Evolutionary conservation across 768 basidiomycete species (phyloP).

Genomic region (Imleria badia): DNA sequence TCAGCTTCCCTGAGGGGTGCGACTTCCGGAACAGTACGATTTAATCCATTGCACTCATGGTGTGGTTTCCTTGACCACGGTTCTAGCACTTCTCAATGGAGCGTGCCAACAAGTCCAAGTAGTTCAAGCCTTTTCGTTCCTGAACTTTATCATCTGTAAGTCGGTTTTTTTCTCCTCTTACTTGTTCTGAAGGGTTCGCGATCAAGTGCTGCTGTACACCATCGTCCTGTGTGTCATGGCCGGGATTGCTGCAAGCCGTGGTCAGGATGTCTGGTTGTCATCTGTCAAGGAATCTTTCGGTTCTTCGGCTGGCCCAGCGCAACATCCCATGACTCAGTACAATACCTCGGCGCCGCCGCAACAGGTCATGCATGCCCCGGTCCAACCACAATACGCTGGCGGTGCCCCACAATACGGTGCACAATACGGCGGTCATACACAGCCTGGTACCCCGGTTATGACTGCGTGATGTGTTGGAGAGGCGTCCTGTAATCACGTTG

Average conservation of each 20-base stretch:
- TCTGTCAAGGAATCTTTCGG: slow-evolving; percentile 33
- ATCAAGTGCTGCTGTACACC: slow-evolving; percentile 35
- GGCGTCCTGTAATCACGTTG: no score
- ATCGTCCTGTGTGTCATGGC: slow-evolving; percentile 23
- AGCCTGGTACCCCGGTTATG: no score
- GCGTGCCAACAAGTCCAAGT: slow-evolving; percentile 33
- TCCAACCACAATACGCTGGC: neutral
- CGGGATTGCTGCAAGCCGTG: slow-evolving; percentile 27
- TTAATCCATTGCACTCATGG: neutral
- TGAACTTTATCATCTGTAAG: slow-evolving; percentile 37
- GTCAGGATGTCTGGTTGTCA: slow-evolving; percentile 32
- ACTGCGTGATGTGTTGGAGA: no score
- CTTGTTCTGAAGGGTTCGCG: neutral
- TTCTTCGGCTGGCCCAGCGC: slow-evolving; percentile 5
- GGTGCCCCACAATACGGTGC: neutral
- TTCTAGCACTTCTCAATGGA: slow-evolving; percentile 9
- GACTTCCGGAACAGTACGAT: neutral
- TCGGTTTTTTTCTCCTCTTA: neutral
- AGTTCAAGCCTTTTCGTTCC: slow-evolving; percentile 36
- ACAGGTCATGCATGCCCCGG: neutral
- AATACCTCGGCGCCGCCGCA: neutral
- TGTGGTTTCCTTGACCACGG: neutral
- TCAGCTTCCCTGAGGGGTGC: slow-evolving; percentile 14
- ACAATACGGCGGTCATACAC: no score
- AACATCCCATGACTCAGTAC: slow-evolving; percentile 20